Evolutionary conservation across 331 rosid genomes (phyloP).

Genomic region (Stylosanthes scabra): DNA sequence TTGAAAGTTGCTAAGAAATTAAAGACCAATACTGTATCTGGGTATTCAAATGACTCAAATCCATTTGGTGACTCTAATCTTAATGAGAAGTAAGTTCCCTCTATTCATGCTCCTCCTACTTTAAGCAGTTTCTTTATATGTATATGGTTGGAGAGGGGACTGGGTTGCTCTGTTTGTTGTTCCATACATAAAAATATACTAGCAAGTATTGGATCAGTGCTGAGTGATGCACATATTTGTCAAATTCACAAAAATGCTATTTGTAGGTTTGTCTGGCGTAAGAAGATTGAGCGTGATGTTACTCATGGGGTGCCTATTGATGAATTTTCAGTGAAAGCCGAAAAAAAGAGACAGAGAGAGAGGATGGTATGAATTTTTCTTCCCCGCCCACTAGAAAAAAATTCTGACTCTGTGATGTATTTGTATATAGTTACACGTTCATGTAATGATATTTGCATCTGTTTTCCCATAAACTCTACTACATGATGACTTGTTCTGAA

Average conservation of each 20-base stretch:
- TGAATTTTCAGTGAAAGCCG: conserved; percentile 71
- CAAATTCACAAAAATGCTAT: conserved; percentile 21
- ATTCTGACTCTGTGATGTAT: conserved; percentile 1
- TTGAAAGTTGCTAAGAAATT: conserved; percentile 74
- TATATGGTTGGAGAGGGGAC: not conserved
- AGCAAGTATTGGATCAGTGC: not conserved
- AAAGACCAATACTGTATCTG: conserved; percentile 73
- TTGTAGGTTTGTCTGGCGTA: conserved; percentile 94
- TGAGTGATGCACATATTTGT: conserved; percentile 2
- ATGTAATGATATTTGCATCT: conserved; percentile 32
- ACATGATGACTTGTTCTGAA: not conserved
- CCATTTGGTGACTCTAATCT: conserved; percentile 99
- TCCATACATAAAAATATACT: not conserved
- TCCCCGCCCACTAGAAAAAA: not conserved
- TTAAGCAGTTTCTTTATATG: not conserved
- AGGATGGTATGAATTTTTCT: conserved; percentile 69
- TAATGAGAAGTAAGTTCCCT: conserved; percentile 69
- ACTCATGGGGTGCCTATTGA: conserved; percentile 74
- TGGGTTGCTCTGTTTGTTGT: not conserved
- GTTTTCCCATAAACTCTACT: not conserved
- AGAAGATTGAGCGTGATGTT: conserved; percentile 96
- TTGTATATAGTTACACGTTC: not conserved
- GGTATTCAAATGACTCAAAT: conserved; percentile 94
- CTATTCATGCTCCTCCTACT: not conserved
- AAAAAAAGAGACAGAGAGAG: conserved; percentile 77